A percentile compares a stretch with the other conserved stretches of the same genome.
Conservation (phyloP, 2,329 filamentous ascomycete species). For the Albifimbria verrucaria region DNA sequence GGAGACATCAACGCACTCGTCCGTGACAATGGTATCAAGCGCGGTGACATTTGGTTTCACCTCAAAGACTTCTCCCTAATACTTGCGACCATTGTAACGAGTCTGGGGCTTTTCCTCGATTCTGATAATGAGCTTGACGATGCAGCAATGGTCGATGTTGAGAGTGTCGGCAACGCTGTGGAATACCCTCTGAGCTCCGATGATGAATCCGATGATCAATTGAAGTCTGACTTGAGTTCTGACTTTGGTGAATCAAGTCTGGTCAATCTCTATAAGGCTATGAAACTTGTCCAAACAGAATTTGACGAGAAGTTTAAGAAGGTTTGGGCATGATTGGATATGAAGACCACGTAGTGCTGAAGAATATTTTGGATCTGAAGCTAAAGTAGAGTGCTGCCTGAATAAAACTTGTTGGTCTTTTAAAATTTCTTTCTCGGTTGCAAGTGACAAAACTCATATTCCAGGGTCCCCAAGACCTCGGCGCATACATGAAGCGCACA, state of each 20-base stretch:
- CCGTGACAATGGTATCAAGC: conserved; percentile 62
- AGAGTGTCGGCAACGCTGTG: conserved; percentile 17
- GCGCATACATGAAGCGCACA: too few species aligned
- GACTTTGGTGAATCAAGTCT: conserved; percentile 45
- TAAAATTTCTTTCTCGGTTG: too few species aligned
- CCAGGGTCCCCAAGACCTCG: too few species aligned
- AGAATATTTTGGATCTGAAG: too few species aligned
- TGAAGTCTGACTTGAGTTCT: conserved; percentile 39
- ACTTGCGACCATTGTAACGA: conserved; percentile 69
- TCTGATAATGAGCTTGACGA: conserved; percentile 25
- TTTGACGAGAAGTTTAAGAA: conserved; percentile 64
- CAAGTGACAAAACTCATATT: too few species aligned
- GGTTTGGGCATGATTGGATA: conserved; percentile 49
- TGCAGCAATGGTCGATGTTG: conserved; percentile 39
- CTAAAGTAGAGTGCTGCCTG: too few species aligned
- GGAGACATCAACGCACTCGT: conserved; percentile 60
- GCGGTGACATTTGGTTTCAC: conserved; percentile 68
- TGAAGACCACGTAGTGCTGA: too few species aligned
- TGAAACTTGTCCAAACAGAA: conserved; percentile 52
- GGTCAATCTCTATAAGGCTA: conserved; percentile 56
- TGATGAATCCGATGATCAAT: conserved; percentile 21
- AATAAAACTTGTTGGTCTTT: too few species aligned
- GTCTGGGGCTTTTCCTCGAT: conserved; percentile 51
- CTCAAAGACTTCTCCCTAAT: conserved; percentile 59
- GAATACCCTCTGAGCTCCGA: too few species aligned